Conservation (phyloP, 768 basidiomycete species). For the Leccinum boreale region DNA sequence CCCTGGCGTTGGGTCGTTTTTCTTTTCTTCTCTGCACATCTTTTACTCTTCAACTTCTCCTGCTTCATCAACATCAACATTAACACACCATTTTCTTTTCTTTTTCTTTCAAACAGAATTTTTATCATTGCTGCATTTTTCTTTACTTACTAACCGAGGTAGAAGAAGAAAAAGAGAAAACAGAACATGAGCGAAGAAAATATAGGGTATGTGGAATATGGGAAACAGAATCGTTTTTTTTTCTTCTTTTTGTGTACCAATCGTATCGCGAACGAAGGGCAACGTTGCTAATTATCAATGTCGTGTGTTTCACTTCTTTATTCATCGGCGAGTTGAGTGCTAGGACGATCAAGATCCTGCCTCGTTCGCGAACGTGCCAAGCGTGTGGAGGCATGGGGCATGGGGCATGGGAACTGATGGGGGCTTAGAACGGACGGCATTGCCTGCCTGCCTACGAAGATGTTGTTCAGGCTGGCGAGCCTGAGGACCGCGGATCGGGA, state of each 20-base stretch:
- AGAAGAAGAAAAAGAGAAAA: background rate
- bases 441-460: background rate
- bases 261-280: background rate
- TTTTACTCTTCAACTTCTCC: background rate
- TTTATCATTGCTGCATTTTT: background rate
- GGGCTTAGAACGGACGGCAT: background rate
- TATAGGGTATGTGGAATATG: background rate
- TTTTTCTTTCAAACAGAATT: constrained; percentile 1
- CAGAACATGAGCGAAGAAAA: background rate
- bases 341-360: no score
- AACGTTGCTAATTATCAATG: background rate
- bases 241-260: background rate
- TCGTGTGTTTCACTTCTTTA: background rate
- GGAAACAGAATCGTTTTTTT: background rate
- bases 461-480: background rate
- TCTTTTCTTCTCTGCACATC: constrained; percentile 5
- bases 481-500: background rate
- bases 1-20: constrained; percentile 1
- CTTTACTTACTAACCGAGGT: background rate
- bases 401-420: background rate
- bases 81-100: background rate
- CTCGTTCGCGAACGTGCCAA: background rate
- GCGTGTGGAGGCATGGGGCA: background rate
- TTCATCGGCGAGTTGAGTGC: background rate
- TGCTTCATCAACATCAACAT: constrained; percentile 11